phyloP scores from a whole-genome alignment of 768 basidiomycete species.

The Collybia nuda region DNA sequence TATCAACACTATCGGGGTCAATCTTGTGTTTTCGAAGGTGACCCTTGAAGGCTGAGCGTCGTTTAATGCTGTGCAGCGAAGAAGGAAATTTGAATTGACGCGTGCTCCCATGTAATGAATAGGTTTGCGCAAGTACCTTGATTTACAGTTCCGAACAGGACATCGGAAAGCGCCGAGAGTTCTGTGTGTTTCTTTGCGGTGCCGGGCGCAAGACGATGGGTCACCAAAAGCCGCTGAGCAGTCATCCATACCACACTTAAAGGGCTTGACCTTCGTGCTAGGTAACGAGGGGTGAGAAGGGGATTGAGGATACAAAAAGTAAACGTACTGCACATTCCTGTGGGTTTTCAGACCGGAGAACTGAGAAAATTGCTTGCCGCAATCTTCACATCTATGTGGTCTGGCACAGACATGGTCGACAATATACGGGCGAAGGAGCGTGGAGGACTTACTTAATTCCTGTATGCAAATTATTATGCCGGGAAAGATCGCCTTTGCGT shows the following conservation, averaged over 20 bases:
- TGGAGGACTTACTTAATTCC: constrained; percentile 45
- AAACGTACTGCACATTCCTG: constrained; percentile 61
- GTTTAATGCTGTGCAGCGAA: constrained; percentile 53
- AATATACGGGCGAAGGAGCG: not conserved
- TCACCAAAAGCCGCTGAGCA: constrained; percentile 62
- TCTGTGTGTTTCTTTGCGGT: constrained; percentile 59
- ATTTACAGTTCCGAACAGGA: constrained; percentile 41
- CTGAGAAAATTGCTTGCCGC: constrained; percentile 60
- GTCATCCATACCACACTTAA: constrained; percentile 41
- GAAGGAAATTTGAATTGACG: constrained; percentile 1
- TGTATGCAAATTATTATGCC: constrained; percentile 53
- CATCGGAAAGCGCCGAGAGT: constrained; percentile 44
- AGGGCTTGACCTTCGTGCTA: constrained; percentile 55
- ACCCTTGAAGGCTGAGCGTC: constrained; percentile 52
- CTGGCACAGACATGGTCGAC: constrained; percentile 27
- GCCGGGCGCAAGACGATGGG: constrained; percentile 68
- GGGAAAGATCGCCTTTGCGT: constrained; percentile 59
- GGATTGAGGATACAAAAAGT: not conserved
- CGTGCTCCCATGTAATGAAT: not conserved
- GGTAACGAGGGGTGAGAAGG: not conserved
- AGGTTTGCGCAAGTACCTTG: constrained; percentile 35
- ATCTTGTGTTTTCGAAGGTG: constrained; percentile 56
- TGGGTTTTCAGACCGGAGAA: constrained; percentile 62
- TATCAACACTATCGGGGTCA: constrained; percentile 25
- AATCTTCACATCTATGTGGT: constrained; percentile 49